phyloP scores from a whole-genome alignment of 2,329 filamentous ascomycete species.

The Pseudogymnoascus sp. region DNA sequence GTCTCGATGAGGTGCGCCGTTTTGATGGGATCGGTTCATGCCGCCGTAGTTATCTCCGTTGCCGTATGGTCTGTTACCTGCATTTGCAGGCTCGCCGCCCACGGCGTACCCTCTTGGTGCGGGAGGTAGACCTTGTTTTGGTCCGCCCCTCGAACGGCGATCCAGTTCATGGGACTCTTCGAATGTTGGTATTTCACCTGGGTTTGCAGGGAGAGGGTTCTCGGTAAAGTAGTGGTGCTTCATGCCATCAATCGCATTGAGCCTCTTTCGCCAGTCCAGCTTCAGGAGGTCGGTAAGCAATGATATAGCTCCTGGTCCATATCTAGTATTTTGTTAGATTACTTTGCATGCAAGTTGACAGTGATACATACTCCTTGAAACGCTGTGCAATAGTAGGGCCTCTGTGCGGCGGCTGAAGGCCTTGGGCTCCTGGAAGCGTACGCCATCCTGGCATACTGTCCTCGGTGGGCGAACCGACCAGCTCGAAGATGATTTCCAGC shows the following conservation, averaged over 20 bases:
- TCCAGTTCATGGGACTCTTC: slow-evolving; percentile 97
- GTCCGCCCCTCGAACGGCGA: slow-evolving; percentile 77
- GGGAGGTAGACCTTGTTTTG: slow-evolving; percentile 75
- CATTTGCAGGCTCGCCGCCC: slow-evolving; percentile 48
- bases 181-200: slow-evolving; percentile 81
- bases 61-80: slow-evolving; percentile 18
- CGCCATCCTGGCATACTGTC: slow-evolving; percentile 91
- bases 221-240: slow-evolving; percentile 86
- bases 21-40: slow-evolving; percentile 22
- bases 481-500: slow-evolving; percentile 84
- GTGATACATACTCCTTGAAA: slow-evolving; percentile 43
- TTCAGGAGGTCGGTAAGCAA: slow-evolving; percentile 74
- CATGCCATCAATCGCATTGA: slow-evolving; percentile 90
- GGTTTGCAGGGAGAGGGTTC: slow-evolving; percentile 66
- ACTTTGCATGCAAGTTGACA: slow-evolving; percentile 39
- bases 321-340: slow-evolving; percentile 36
- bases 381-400: slow-evolving; percentile 58
- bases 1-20: slow-evolving; percentile 21
- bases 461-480: slow-evolving; percentile 83
- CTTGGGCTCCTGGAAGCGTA: slow-evolving; percentile 70
- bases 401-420: slow-evolving; percentile 52
- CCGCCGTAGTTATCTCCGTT: slow-evolving; percentile 21
- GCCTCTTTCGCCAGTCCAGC: slow-evolving; percentile 78
- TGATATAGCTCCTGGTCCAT: slow-evolving; percentile 64
- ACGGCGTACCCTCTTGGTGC: slow-evolving; percentile 88